Evolutionary conservation across 139 green algal species (phyloP).

Genomic region (Pseudopediastrum boryanum): DNA sequence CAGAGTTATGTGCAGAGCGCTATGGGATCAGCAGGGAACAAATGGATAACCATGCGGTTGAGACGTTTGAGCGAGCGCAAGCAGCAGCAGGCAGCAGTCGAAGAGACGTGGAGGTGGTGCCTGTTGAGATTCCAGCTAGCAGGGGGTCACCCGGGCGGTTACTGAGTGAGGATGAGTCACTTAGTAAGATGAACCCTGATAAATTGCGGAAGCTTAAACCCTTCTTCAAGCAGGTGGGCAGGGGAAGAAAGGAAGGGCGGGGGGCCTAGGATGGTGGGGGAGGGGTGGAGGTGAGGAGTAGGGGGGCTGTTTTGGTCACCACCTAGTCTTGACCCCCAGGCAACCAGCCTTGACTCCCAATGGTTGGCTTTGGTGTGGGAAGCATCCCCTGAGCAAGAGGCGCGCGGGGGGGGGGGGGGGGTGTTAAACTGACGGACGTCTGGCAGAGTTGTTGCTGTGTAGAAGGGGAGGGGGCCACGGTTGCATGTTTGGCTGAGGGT

Average conservation of each 20-base stretch:
- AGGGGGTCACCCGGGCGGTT: not conserved
- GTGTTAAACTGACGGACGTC: too few relatives aligned
- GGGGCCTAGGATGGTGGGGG: not conserved
- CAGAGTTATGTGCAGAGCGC: slow-evolving; percentile 71
- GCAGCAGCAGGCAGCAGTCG: slow-evolving; percentile 18
- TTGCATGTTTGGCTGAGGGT: too few relatives aligned
- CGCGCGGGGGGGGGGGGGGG: too few relatives aligned
- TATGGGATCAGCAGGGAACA: slow-evolving; percentile 62
- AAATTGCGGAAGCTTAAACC: slow-evolving; percentile 82
- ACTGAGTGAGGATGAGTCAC: slow-evolving; percentile 63
- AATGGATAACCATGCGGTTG: slow-evolving; percentile 73
- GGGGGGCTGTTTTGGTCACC: too few relatives aligned
- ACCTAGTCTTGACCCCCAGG: too few relatives aligned
- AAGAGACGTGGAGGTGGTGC: slow-evolving; percentile 8
- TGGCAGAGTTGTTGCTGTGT: too few relatives aligned
- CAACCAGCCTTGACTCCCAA: too few relatives aligned
- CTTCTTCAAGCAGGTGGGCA: slow-evolving; percentile 67
- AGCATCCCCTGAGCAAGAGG: too few relatives aligned
- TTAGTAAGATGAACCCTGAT: slow-evolving; percentile 68
- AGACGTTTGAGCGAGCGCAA: slow-evolving; percentile 59
- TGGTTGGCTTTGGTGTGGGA: too few relatives aligned
- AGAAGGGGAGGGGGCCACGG: too few relatives aligned
- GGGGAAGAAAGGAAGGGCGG: not conserved
- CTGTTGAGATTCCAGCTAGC: slow-evolving; percentile 23
- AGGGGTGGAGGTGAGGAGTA: too few relatives aligned